Evolutionary conservation across 352 stramenopile genomes (phyloP).

Genomic region (Phytophthora sp.): DNA sequence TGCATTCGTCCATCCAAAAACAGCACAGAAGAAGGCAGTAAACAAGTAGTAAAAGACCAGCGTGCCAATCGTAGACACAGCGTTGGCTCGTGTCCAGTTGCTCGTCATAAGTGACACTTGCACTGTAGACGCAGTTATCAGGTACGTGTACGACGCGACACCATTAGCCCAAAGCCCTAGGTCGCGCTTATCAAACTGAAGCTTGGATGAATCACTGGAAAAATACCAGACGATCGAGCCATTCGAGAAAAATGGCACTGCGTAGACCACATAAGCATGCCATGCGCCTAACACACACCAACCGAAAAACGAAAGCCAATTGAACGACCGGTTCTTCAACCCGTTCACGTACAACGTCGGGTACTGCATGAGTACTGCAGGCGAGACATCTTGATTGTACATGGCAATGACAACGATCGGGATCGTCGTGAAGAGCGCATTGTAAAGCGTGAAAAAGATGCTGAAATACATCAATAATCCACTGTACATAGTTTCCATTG

Average conservation of each 20-base stretch:
- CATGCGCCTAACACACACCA: constrained; percentile 87
- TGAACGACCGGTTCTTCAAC: constrained; percentile 89
- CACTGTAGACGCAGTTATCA: constrained; percentile 86
- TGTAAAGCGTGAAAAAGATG: constrained; percentile 92
- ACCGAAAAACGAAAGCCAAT: constrained; percentile 88
- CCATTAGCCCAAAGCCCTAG: constrained; percentile 82
- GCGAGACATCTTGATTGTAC: constrained; percentile 92
- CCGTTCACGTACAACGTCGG: constrained; percentile 89
- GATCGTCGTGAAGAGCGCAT: constrained; percentile 90
- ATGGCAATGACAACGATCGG: constrained; percentile 91
- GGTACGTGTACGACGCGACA: constrained; percentile 84
- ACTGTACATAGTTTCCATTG: constrained; percentile 87
- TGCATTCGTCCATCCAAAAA: constrained; percentile 76
- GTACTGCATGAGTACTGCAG: constrained; percentile 90
- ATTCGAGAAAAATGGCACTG: constrained; percentile 85
- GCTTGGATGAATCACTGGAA: constrained; percentile 48
- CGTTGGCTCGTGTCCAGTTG: constrained; percentile 87
- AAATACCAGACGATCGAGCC: constrained; percentile 89
- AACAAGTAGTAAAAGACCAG: constrained; percentile 89
- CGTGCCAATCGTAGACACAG: constrained; percentile 75
- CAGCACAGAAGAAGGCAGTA: constrained; percentile 81
- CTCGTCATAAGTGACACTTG: constrained; percentile 90
- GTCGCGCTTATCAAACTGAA: constrained; percentile 73
- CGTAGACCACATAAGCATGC: constrained; percentile 89
- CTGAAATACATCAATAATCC: constrained; percentile 90